These are phyloP conservation scores for Coelastrella sp. DNA, from an alignment of 139 green algal species.

Conservation along the genomic window DNA sequence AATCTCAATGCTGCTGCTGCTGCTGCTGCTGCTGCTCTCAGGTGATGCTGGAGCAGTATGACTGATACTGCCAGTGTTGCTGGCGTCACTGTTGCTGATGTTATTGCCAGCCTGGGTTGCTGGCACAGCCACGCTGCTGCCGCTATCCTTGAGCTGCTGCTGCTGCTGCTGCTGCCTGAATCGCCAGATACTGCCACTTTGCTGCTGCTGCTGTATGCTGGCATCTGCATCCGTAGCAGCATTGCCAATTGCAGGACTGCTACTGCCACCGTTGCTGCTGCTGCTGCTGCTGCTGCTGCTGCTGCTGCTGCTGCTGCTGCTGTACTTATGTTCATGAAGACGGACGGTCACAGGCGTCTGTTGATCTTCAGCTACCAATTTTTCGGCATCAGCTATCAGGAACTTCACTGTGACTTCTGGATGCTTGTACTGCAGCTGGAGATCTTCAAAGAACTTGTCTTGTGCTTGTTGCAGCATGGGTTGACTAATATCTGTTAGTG, in stretches of 20 bases:
- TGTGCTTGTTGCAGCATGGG: slow-evolving; percentile 63
- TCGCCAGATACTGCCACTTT: slow-evolving; percentile 23
- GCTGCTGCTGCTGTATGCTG: not conserved
- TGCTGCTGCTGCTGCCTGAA: slow-evolving; percentile 36
- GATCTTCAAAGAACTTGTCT: slow-evolving; percentile 52
- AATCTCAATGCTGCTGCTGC: not conserved
- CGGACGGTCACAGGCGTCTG: not conserved
- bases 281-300: slow-evolving; percentile 31
- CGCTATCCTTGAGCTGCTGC: slow-evolving; percentile 5
- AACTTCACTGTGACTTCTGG: slow-evolving; percentile 21
- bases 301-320: slow-evolving; percentile 28
- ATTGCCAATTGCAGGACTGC: not conserved
- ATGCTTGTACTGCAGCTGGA: slow-evolving; percentile 38
- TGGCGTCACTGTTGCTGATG: not conserved
- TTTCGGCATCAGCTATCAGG: slow-evolving; percentile 25
- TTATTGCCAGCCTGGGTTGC: slow-evolving; percentile 15
- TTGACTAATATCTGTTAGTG: slow-evolving; percentile 68
- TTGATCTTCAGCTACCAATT: not conserved
- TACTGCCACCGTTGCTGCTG: slow-evolving; percentile 25
- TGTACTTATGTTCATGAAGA: not conserved
- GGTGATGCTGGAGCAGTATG: not conserved
- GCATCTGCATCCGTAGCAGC: not conserved
- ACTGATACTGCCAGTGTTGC: not conserved
- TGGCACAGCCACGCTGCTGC: not conserved
- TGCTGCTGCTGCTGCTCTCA: not conserved